Conservation (phyloP, 768 basidiomycete genomes). For the Russula compacta region DNA sequence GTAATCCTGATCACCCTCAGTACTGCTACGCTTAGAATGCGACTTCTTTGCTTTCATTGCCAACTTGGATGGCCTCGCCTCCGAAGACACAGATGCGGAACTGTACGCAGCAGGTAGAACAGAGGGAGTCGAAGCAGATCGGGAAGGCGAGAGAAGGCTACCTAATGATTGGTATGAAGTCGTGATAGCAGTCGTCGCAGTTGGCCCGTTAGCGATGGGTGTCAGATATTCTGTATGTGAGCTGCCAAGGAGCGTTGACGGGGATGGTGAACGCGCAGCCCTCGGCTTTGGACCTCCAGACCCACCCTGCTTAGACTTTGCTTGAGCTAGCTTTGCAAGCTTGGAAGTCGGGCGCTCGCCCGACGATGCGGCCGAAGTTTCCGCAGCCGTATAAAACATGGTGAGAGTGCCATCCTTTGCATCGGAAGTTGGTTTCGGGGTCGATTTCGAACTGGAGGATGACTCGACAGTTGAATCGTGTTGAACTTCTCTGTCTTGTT, state of each 20-base stretch:
- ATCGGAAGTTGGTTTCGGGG: slow-evolving; percentile 2
- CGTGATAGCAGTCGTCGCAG: slow-evolving; percentile 79
- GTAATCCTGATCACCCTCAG: slow-evolving; percentile 33
- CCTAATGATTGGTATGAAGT: slow-evolving; percentile 69
- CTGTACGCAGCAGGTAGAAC: slow-evolving; percentile 14
- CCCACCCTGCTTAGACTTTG: slow-evolving; percentile 33
- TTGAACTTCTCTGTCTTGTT: slow-evolving; percentile 10
- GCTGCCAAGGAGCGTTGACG: slow-evolving; percentile 30
- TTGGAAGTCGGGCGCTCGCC: slow-evolving; percentile 43
- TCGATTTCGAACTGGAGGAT: slow-evolving; percentile 16
- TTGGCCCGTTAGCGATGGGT: slow-evolving; percentile 72
- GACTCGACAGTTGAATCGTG: slow-evolving; percentile 5
- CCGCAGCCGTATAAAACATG: background rate
- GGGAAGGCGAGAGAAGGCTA: slow-evolving; percentile 36
- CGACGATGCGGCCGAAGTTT: slow-evolving; percentile 2
- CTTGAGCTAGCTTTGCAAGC: slow-evolving; percentile 64
- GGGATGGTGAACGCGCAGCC: slow-evolving; percentile 16
- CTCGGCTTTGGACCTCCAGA: slow-evolving; percentile 24
- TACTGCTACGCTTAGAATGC: slow-evolving; percentile 34
- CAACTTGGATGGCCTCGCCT: slow-evolving; percentile 57
- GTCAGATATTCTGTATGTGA: slow-evolving; percentile 61
- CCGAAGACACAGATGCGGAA: slow-evolving; percentile 21
- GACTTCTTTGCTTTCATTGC: slow-evolving; percentile 64
- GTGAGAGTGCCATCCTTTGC: background rate
- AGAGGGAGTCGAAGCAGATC: slow-evolving; percentile 22